Evolutionary conservation across 306 rosid species (phyloP), one percentile per base, ranked within the genome.

Genomic region (Pyrus bretschneideri): DNA sequence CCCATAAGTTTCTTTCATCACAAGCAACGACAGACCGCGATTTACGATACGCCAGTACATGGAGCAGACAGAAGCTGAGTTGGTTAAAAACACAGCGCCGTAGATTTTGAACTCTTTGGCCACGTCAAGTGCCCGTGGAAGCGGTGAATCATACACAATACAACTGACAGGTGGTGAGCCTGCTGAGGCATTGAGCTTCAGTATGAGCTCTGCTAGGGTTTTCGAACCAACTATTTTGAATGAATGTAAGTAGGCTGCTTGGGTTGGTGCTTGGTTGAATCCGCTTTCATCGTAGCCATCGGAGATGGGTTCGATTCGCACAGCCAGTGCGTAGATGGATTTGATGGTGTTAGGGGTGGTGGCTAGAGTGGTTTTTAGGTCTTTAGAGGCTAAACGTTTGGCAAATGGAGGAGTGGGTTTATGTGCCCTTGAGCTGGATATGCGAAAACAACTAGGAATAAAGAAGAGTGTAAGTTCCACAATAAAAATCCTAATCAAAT

Each of bases 351-450:
- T 79, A 31, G 59, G 82, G 21, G 86, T 78, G 70, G 83, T 76
- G 72, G 85, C 81, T 5, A 80, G 44, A 54, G 87, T 86, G 29
- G 76, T 81, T 69, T 75, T 83, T 15, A 80, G 71, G 11, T 85
- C 89, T 57, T 80, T 78, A 66, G 77, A 72, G 57, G 78, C 81
- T 0, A 83, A 72, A 25, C 79, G 83, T 69, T 83, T 86, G 23
- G 89, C 83, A 70, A 86, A 86, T 86, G 89, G 61, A 83, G 83
- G 6, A 85, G 78, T 19, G 86, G 84, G 80, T 85, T 85, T 46
- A 85, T 80, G 78, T 82, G 88, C 11, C 88, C 88, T 66, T 82
- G 88, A 5, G 84, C 84, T 4, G 82, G 83, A 35, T 78, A 83
- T 38, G 87, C 64, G 38, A 86, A 69, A 49, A 86, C 78, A 18